phyloP scores from a whole-genome alignment of 2,329 filamentous ascomycete species.

The Septoria linicola region DNA sequence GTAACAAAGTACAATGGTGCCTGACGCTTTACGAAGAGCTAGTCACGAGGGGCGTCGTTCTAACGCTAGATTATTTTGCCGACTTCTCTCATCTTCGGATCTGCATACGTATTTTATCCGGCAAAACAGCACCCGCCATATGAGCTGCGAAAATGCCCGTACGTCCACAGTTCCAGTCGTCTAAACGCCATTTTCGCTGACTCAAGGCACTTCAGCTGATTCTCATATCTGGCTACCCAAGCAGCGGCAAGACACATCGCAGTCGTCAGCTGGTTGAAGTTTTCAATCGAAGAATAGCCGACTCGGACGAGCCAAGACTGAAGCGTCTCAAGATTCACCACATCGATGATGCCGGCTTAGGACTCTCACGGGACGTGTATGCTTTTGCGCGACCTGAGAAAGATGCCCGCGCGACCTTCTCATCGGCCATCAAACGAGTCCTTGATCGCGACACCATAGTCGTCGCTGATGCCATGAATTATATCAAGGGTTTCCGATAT shows the following conservation, averaged over 20 bases:
- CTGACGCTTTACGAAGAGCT: no score
- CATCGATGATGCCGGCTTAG: slow-evolving; percentile 70
- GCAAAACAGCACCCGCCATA: no score
- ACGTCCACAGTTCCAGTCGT: background rate
- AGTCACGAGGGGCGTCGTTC: no score
- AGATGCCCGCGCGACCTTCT: slow-evolving; percentile 73
- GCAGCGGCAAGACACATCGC: slow-evolving; percentile 62
- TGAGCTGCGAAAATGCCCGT: slow-evolving; percentile 10
- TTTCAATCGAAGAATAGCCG: slow-evolving; percentile 59
- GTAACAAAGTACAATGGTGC: no score
- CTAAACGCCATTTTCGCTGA: background rate
- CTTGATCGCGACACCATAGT: slow-evolving; percentile 73
- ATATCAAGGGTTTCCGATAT: slow-evolving; percentile 88
- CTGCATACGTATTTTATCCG: no score
- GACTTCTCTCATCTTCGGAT: no score
- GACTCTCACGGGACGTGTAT: slow-evolving; percentile 69
- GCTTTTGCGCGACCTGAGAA: slow-evolving; percentile 77
- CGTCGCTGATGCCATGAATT: slow-evolving; percentile 77
- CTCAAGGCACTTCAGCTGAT: slow-evolving; percentile 27
- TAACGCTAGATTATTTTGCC: background rate
- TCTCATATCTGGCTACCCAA: slow-evolving; percentile 47
- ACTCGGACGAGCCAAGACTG: slow-evolving; percentile 40
- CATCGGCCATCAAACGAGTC: slow-evolving; percentile 74
- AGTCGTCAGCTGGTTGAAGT: slow-evolving; percentile 63
- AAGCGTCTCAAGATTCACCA: slow-evolving; percentile 65